Evolutionary conservation across 139 green algal species (phyloP).

Genomic region (Spirogloea muscicola): DNA sequence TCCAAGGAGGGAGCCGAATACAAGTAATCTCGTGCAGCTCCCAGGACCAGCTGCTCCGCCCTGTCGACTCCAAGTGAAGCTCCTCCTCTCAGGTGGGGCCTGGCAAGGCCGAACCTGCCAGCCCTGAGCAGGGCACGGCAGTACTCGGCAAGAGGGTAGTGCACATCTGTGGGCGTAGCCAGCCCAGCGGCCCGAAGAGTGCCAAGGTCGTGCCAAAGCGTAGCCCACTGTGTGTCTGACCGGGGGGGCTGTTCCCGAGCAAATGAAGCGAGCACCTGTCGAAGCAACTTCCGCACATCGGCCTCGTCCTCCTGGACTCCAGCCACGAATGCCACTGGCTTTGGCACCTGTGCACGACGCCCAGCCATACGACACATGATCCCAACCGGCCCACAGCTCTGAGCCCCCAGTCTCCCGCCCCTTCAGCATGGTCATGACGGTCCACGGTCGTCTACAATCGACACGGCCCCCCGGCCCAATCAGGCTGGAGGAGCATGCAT

Average conservation of each 20-base stretch:
- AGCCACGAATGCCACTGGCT: too few species aligned
- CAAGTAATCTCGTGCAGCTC: slow-evolving; percentile 15
- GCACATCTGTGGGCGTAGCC: neutral
- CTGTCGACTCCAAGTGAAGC: slow-evolving; percentile 4
- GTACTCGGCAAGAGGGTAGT: slow-evolving; percentile 21
- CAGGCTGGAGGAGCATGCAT: too few species aligned
- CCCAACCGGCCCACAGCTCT: too few species aligned
- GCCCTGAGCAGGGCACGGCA: slow-evolving; percentile 11
- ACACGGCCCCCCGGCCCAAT: too few species aligned
- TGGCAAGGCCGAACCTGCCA: slow-evolving; percentile 17
- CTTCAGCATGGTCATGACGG: too few species aligned
- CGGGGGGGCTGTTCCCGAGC: slow-evolving; percentile 7
- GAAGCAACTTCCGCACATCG: slow-evolving; percentile 15
- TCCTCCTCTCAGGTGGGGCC: neutral
- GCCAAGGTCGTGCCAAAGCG: slow-evolving; percentile 19
- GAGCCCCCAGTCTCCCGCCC: too few species aligned
- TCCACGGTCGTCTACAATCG: too few species aligned
- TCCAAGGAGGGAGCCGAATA: slow-evolving; percentile 8
- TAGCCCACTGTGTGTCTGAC: slow-evolving; percentile 19
- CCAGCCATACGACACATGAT: too few species aligned
- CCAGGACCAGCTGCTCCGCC: slow-evolving; percentile 20
- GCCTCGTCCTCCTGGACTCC: too few species aligned
- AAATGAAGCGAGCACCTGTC: slow-evolving; percentile 13
- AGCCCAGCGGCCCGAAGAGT: slow-evolving; percentile 14
- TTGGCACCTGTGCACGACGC: too few species aligned